Evolutionary conservation across 768 basidiomycete genomes (phyloP), one percentile per base, ranked within the genome.

Genomic region (Tricholoma sp.): DNA sequence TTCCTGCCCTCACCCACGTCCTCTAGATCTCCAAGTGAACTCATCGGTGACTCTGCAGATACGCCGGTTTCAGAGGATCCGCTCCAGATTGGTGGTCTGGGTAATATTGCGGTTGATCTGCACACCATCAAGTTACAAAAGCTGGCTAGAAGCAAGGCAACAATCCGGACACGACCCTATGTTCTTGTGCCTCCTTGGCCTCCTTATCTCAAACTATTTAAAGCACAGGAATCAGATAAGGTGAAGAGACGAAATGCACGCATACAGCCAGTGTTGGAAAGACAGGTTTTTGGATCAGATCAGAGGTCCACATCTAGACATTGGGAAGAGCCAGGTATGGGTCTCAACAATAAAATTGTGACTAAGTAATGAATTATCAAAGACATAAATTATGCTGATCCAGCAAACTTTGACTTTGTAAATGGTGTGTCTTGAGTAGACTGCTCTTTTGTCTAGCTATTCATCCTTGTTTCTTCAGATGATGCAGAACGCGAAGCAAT

Each of bases 1-100:
- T 82, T 82, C 59, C 61, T 81, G 29, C 80, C 80, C 36, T 82
- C 79, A 39, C 75, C 75, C 6, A 67, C 73, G 1, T 57, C 64
- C 55, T 76, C 74, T 17, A n/a, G n/a, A n/a, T 72, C 73, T 32
- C n/a, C 29, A 1, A 44, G 39, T 7, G n/a, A 20, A 10, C 17
- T 41, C 9, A 8, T 33, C 15, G 11, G 36, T 18, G 41, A 42
- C 24, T 24, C 37, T 24, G 29, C 37, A 8, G 17, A 50, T 15
- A 32, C 50, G 6, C 6, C 45, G 10, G 47, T 42, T 5, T 42
- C 28, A 7, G 31, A 29, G 37, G 52, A 52, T 41, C 28, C 45
- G 6, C 45, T 32, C 28, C 28, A 47, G 45, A 29, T 47, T 6
- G 45, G 45, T 32, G 29, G 31, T 32, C n/a, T n/a, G 6, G 47